Evolutionary conservation across 106 monocot species (phyloP).

Genomic region (Posidonia australis): DNA sequence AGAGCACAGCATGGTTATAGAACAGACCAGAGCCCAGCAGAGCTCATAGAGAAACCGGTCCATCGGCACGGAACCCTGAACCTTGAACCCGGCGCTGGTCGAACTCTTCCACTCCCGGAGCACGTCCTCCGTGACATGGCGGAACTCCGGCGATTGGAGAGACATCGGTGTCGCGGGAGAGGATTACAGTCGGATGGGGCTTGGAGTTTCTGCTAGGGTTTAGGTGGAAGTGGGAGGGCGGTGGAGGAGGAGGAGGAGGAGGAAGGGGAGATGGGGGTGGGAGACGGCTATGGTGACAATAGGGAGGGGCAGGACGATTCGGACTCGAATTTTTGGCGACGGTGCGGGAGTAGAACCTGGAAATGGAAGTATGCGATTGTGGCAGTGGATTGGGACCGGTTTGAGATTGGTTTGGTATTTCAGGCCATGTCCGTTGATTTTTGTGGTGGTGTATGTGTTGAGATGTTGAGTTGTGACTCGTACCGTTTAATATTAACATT

Average conservation of each 20-base stretch:
- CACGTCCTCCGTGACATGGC: conserved; percentile 20
- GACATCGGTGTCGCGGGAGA: conserved; percentile 8
- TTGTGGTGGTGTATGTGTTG: no score
- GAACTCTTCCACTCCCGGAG: conserved; percentile 27
- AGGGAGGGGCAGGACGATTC: no score
- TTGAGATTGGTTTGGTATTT: no score
- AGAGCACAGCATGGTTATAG: neutral
- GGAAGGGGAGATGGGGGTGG: neutral
- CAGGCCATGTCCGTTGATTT: no score
- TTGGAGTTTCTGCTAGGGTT: neutral
- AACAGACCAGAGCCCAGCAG: conserved; percentile 70
- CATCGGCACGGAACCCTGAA: conserved; percentile 12
- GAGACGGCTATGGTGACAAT: neutral
- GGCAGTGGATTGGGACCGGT: no score
- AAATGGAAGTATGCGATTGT: no score
- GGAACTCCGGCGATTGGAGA: conserved; percentile 23
- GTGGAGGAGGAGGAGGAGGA: neutral
- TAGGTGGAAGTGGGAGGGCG: neutral
- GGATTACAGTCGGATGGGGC: neutral
- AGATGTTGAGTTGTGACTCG: no score
- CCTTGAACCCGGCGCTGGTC: conserved; percentile 12
- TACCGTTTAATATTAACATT: no score
- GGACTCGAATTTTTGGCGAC: no score
- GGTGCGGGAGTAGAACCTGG: no score
- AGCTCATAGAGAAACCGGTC: conserved; percentile 30